A percentile compares a stretch with the other conserved stretches of the same genome.
phyloP scores from a whole-genome alignment of 345 rosid genomes.

The Camelina sativa region DNA sequence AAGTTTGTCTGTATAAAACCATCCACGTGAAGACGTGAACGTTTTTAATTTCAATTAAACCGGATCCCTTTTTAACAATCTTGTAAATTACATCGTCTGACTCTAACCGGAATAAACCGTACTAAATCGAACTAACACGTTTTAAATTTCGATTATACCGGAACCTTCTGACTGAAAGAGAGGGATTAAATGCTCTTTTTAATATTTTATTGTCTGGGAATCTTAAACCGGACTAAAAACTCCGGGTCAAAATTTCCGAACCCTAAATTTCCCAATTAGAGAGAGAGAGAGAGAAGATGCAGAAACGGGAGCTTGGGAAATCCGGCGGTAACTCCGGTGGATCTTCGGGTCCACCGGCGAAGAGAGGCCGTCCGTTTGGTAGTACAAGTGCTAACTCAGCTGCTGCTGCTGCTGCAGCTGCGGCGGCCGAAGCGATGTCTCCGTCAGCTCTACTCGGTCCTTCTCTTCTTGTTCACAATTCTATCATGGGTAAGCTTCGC shows the following conservation, averaged over 20 bases:
- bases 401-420: slow-evolving; percentile 50
- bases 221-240: slow-evolving; percentile 17
- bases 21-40: not conserved
- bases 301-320: slow-evolving; percentile 84
- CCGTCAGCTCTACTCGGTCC: slow-evolving; percentile 84
- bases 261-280: slow-evolving; percentile 35
- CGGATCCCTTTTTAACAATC: slow-evolving; percentile 11
- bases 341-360: slow-evolving; percentile 60
- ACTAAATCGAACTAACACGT: not conserved
- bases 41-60: not conserved
- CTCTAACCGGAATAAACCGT: not conserved
- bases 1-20: slow-evolving; percentile 18
- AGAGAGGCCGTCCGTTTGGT: slow-evolving; percentile 93
- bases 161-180: not conserved
- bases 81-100: not conserved
- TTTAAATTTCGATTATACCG: not conserved
- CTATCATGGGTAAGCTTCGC: slow-evolving; percentile 70
- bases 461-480: slow-evolving; percentile 83
- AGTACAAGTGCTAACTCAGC: slow-evolving; percentile 57
- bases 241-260: slow-evolving; percentile 16
- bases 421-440: slow-evolving; percentile 65
- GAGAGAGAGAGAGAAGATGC: slow-evolving; percentile 55
- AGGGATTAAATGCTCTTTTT: not conserved
- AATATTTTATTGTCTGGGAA: not conserved
- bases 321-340: slow-evolving; percentile 74